phyloP scores from a whole-genome alignment of 2,329 filamentous ascomycete species.

The Davidsoniella virescens region DNA sequence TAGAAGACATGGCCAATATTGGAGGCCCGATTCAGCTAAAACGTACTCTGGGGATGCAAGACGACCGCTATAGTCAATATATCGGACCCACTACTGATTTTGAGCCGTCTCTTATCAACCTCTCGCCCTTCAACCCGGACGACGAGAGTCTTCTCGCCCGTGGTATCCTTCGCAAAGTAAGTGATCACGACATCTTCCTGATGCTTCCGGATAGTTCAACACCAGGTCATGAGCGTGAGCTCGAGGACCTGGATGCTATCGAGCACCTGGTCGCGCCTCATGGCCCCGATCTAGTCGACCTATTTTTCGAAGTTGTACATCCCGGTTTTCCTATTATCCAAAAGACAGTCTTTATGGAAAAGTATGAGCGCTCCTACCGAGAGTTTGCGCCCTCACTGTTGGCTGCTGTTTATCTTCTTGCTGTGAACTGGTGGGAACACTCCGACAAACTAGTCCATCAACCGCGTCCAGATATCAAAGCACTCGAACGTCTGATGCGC shows the following conservation, averaged over 20 bases:
- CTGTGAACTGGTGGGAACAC: conserved; percentile 76
- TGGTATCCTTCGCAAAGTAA: conserved; percentile 57
- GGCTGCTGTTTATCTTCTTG: conserved; percentile 68
- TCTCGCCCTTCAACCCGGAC: conserved; percentile 64
- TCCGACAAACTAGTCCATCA: conserved; percentile 47
- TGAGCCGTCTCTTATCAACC: conserved; percentile 66
- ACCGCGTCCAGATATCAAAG: conserved; percentile 53
- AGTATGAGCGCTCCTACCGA: conserved; percentile 54
- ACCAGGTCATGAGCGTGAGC: conserved; percentile 53
- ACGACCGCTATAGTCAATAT: conserved; percentile 66
- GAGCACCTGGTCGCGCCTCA: conserved; percentile 62
- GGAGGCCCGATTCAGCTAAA: conserved; percentile 49
- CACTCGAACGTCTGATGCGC: conserved; percentile 58
- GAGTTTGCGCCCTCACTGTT: conserved; percentile 63
- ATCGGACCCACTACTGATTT: conserved; percentile 73
- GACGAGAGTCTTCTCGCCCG: conserved; percentile 62
- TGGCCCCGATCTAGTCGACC: conserved; percentile 58
- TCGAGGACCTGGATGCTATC: conserved; percentile 52
- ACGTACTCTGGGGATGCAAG: conserved; percentile 58
- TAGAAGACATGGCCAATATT: conserved; percentile 56
- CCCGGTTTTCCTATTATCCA: conserved; percentile 71
- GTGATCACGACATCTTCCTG: conserved; percentile 62
- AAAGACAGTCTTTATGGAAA: conserved; percentile 63
- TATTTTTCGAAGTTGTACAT: conserved; percentile 71
- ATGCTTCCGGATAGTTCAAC: conserved; percentile 61